Evolutionary conservation across 2,329 filamentous ascomycete species (phyloP).

Genomic region (Hansfordia pulvinata): DNA sequence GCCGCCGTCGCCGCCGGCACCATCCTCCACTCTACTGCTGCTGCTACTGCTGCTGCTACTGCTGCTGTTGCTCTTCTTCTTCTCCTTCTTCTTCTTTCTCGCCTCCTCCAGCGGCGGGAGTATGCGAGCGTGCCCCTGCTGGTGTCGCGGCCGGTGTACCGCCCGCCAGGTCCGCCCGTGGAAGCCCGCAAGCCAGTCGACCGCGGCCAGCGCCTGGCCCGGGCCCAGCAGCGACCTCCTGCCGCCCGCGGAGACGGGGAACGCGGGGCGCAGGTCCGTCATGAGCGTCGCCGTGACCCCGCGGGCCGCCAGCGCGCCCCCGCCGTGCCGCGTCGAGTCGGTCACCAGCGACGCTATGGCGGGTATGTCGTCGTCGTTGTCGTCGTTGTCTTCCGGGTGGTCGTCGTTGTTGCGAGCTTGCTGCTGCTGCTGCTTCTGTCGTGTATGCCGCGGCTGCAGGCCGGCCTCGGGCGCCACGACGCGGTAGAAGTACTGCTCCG

Average conservation of each 20-base stretch:
- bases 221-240: slow-evolving; percentile 31
- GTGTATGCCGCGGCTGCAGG: no score
- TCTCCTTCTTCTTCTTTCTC: slow-evolving; percentile 12
- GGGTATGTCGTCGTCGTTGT: slow-evolving; percentile 10
- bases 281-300: slow-evolving; percentile 40
- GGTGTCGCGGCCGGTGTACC: slow-evolving; percentile 17
- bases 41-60: no score
- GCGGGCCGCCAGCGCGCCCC: slow-evolving; percentile 14
- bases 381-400: slow-evolving; percentile 6
- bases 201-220: slow-evolving; percentile 34
- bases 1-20: slow-evolving; percentile 9
- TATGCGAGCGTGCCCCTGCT: slow-evolving; percentile 22
- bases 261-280: slow-evolving; percentile 37
- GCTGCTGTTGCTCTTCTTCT: neutral
- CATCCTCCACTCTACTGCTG: neutral
- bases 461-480: slow-evolving; percentile 39
- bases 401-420: slow-evolving; percentile 28
- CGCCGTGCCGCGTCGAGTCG: slow-evolving; percentile 7
- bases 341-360: slow-evolving; percentile 10
- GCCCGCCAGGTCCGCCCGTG: slow-evolving; percentile 39
- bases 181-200: slow-evolving; percentile 51
- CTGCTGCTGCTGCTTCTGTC: no score
- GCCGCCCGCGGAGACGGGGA: slow-evolving; percentile 41
- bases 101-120: slow-evolving; percentile 42
- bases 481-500: slow-evolving; percentile 53